Evolutionary conservation across 1,284 basidiomycete species (phyloP).

Genomic region (Tetrapyrgos nigripes): DNA sequence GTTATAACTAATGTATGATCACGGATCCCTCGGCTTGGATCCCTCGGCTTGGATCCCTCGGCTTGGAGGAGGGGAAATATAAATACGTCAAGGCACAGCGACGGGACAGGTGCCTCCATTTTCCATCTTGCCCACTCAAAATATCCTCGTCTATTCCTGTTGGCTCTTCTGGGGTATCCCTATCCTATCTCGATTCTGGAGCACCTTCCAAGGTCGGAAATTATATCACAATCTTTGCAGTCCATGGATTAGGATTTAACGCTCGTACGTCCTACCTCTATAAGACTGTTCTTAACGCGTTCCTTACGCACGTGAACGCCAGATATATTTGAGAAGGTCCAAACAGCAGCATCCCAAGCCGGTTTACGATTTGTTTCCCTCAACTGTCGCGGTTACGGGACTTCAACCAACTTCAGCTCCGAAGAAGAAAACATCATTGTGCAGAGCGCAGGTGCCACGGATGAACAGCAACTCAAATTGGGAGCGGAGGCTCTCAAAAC

Average conservation of each 20-base stretch:
- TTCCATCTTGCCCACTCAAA: no score
- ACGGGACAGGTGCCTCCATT: no score
- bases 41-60: no score
- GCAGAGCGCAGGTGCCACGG: slow-evolving; percentile 29
- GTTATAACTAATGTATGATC: no score
- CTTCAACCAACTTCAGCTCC: slow-evolving; percentile 25
- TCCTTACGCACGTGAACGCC: no score
- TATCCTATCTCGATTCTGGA: slow-evolving; percentile 31
- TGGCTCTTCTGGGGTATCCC: no score
- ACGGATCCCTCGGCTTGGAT: no score
- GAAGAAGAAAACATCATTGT: slow-evolving; percentile 28
- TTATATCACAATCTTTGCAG: slow-evolving; percentile 29
- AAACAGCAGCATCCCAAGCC: slow-evolving; percentile 15
- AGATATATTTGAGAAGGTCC: slow-evolving; percentile 23
- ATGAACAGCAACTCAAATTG: slow-evolving; percentile 24
- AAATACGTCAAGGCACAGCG: no score
- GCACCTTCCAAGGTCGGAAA: slow-evolving; percentile 18
- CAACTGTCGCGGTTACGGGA: slow-evolving; percentile 27
- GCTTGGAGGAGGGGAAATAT: no score
- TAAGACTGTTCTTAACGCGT: background rate
- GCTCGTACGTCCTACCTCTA: slow-evolving; percentile 17
- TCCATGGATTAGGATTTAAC: slow-evolving; percentile 43
- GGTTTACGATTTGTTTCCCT: slow-evolving; percentile 32
- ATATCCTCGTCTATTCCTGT: no score
- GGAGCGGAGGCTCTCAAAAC: slow-evolving; percentile 20